These are phyloP conservation scores for Hansenula anomala DNA, from an alignment of 1,139 yeast genomes.

Conservation along the genomic window DNA sequence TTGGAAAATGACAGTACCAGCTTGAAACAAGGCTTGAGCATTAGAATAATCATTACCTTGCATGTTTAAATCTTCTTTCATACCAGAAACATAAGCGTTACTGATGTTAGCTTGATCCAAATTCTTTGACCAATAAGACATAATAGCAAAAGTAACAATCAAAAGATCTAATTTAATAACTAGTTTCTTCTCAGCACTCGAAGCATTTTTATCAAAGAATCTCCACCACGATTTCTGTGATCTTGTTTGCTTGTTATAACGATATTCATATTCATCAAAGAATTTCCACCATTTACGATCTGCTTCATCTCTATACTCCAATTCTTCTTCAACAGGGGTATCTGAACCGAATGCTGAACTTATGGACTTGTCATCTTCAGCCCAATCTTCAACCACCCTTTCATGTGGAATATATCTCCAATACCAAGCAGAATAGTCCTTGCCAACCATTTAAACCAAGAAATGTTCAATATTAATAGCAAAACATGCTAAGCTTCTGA, in stretches of 20 bases:
- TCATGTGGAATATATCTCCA: conserved; percentile 2
- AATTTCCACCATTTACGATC: conserved; percentile 57
- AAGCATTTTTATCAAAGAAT: conserved; percentile 3
- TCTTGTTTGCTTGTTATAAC: conserved; percentile 35
- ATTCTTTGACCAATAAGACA: conserved; percentile 9
- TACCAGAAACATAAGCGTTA: conserved; percentile 34
- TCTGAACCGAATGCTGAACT: too few relatives aligned
- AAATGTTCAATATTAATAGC: too few relatives aligned
- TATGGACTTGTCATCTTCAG: too few relatives aligned
- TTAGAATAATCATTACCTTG: conserved; percentile 34
- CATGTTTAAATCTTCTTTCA: conserved; percentile 36
- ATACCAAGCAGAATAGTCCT: conserved; percentile 2
- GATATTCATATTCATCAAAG: conserved; percentile 57
- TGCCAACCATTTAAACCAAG: not conserved
- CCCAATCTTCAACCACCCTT: conserved; percentile 3
- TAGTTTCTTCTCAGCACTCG: conserved; percentile 42
- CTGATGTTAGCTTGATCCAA: conserved; percentile 48
- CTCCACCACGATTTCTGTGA: conserved; percentile 2
- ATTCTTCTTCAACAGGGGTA: not conserved
- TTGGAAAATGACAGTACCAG: conserved; percentile 22
- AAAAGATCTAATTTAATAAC: conserved; percentile 6
- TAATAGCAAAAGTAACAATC: conserved; percentile 5
- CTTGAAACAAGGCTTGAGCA: conserved; percentile 21
- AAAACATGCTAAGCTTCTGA: too few relatives aligned
- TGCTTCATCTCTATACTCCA: conserved; percentile 57